Base-by-base conservation (phyloP, 2,329 filamentous ascomycete genomes). In the Trichoderma sp. region DNA sequence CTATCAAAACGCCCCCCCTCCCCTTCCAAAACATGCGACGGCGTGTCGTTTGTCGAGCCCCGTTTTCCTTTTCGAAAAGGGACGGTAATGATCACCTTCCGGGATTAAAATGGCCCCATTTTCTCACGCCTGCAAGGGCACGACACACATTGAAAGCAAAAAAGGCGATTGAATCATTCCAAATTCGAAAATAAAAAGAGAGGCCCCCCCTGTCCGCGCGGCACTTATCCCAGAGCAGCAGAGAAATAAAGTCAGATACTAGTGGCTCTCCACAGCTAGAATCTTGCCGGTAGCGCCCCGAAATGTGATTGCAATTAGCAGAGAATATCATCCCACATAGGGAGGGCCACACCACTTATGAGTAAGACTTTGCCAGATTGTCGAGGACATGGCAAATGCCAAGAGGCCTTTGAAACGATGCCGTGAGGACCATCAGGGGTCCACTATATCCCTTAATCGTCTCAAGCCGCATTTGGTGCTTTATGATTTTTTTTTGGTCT, bases 141-240 rank as follows among this genome's bases (percentile, higher is more conserved):
- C 52, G 48, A 53, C 59, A 63, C 45, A 53, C 12, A n/a, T 48
- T 45, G 9, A 32, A 34, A 54, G 52, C 52, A 54, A 12, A 29
- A 50, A 53, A 32, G 17, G 25, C 37, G 37, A 53, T 19, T 35
- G 13, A 35, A 48, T 34, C 25, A 64, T 56, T 25, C 39, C 52
- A 34, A 35, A 35, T 54, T 42, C 52, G 19, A 57, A 9, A 7
- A 13, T n/a, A n/a, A 42, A 19, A 3, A 32, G 29, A 27, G 19
- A 34, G 4, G 4, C n/a, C n/a, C 37, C 48, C 52, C 63, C 29
- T 56, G 63, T 32, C 32, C 13, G 19, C 27, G 35, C 35, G 35
- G 63, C 63, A 65, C 63, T 65, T 65, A 25, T 65, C 63, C 63
- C 52, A 57, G 63, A 65, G 63, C 37, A 57, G 63, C 52, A 63